Evolutionary conservation across 2,329 filamentous ascomycete genomes (phyloP), one percentile per base, ranked within the genome.

Genomic region (Pseudopyricularia javanii): DNA sequence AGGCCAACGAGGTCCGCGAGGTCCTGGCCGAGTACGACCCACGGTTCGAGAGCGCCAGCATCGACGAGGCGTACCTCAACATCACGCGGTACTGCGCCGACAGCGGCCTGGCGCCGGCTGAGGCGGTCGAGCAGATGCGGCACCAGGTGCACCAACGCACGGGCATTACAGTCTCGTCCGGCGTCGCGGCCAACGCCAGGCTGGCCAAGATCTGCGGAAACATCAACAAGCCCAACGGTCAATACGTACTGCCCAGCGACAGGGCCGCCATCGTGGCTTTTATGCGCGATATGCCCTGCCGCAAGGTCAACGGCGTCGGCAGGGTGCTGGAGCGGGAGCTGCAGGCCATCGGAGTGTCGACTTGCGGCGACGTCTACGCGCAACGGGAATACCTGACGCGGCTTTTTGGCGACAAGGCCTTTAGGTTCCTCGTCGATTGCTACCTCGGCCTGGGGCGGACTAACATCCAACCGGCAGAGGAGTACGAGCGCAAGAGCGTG

Each of bases 201-300:
- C 74, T 98, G 14, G 91, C 93, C 30, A 98, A 98, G 68, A 95
- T 98, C 32, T 89, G 86, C 60, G 95, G 89, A 17, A 96, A 98
- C 63, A 81, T 86, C 66, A 96, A 97, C 68, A 98, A 98, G 63
- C 93, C 93, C 0, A 95, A 98, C 60, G 93, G 93, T 0, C 93
- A 97, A 63, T 97, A 86, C 60, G 70, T 79, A 9, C 72, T 97
- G 2, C 76, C 85, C 0, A 86, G 77, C 51, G 84, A 95, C 40
- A 78, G 91, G 9, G 69, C 72, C 26, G 76, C 80, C 1, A 89
- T 98, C 55, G 82, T 97, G 78, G 70, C 76, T 0, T 97, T 96
- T 63, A 95, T 97, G 86, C 76, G 78, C 11, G 78, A 84, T 30
- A 72, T 98, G 24, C 85, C 91, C 0, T 90, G 89, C 1, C 79